These are phyloP conservation scores for Boletus smithii DNA, from an alignment of 1,284 basidiomycete genomes.

Conservation along the genomic window DNA sequence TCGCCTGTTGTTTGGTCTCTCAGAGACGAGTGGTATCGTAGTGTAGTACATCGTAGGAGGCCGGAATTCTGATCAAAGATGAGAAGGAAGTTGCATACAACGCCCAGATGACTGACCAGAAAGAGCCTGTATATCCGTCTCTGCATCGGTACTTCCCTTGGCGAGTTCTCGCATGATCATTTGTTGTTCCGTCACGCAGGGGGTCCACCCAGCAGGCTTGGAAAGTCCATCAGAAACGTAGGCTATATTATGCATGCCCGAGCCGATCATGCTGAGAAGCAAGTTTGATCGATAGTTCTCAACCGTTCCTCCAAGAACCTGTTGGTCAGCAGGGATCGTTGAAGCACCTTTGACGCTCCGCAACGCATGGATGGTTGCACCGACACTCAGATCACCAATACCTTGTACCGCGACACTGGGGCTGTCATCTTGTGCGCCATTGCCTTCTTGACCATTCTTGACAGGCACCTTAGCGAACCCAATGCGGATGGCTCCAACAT, in stretches of 20 bases:
- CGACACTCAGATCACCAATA: conserved; percentile 76
- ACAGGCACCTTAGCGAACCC: conserved; percentile 96
- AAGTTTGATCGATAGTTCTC: conserved; percentile 95
- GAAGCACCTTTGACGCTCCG: conserved; percentile 82
- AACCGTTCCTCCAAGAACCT: conserved; percentile 83
- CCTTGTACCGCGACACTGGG: conserved; percentile 68
- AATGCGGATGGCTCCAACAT: conserved; percentile 93
- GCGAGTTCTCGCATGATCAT: conserved; percentile 94
- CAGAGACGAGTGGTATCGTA: conserved; percentile 81
- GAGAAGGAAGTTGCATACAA: conserved; percentile 5
- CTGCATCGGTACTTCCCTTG: conserved; percentile 72
- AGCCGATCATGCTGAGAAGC: conserved; percentile 84
- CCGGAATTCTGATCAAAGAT: conserved; percentile 60
- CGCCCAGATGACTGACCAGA: conserved; percentile 56
- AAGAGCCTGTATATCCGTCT: conserved; percentile 78
- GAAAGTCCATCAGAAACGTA: conserved; percentile 50
- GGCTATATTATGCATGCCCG: conserved; percentile 69
- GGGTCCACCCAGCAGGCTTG: conserved; percentile 60
- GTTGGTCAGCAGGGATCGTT: conserved; percentile 86
- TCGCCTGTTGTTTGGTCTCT: conserved; percentile 79
- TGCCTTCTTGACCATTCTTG: conserved; percentile 73
- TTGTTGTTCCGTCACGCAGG: conserved; percentile 84
- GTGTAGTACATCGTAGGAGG: conserved; percentile 92
- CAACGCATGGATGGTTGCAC: conserved; percentile 81
- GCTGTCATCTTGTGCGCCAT: conserved; percentile 57